Percentiles rank a stretch among this genome's conserved stretches.
Conservation (phyloP, 2,329 filamentous ascomycete species). For the Penicillium digitatum region DNA sequence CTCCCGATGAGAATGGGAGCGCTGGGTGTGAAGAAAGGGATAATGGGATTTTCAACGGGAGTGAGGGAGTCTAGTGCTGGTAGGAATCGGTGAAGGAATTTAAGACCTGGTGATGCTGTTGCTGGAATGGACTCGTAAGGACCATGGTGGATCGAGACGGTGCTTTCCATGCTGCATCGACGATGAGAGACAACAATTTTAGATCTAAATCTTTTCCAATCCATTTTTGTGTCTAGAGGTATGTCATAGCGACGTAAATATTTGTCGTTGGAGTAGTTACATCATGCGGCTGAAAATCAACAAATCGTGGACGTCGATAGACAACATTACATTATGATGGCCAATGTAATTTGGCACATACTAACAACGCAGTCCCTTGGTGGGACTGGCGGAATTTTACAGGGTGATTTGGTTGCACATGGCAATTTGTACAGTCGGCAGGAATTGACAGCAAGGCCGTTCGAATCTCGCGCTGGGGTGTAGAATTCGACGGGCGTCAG, state of each 20-base stretch:
- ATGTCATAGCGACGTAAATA: conserved; percentile 3
- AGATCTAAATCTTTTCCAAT: background rate
- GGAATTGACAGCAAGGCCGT: background rate
- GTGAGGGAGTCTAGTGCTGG: conserved; percentile 18
- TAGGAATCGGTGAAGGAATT: conserved; percentile 21
- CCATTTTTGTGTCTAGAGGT: background rate
- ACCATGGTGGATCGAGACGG: conserved; percentile 18
- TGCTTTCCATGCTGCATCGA: conserved; percentile 5
- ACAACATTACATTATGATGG: background rate
- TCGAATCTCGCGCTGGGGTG: background rate
- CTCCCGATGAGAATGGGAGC: conserved; percentile 18
- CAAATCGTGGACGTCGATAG: background rate
- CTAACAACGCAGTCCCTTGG: background rate
- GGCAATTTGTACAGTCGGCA: background rate
- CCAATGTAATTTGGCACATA: background rate
- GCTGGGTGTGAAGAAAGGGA: conserved; percentile 15
- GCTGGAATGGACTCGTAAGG: conserved; percentile 17
- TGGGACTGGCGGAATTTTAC: background rate
- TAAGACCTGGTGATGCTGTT: conserved; percentile 16
- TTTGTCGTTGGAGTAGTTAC: conserved; percentile 1
- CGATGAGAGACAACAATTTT: background rate
- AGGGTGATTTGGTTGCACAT: background rate
- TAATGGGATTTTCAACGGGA: conserved; percentile 2
- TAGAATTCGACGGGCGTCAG: background rate
- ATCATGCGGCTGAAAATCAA: conserved; percentile 1